Percentiles rank a stretch among this genome's conserved stretches.
Evolutionary conservation across 305 asterid species (phyloP).

Genomic region (Rubia occidens): DNA sequence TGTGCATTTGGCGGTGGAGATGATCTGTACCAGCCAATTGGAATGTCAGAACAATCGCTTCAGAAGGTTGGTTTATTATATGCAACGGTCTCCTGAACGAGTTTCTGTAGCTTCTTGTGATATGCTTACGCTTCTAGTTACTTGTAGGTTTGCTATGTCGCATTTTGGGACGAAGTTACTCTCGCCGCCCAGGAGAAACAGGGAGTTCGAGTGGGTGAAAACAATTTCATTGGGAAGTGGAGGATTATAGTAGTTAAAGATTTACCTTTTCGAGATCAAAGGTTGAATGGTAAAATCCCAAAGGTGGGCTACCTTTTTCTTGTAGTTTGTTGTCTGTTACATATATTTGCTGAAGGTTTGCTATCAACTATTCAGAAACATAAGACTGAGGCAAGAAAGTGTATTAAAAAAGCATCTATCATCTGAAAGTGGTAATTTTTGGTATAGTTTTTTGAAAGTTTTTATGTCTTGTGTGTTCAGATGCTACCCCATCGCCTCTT

Average conservation of each 20-base stretch:
- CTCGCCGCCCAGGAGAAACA: conserved; percentile 66
- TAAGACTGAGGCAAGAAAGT: no score
- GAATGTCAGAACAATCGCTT: conserved; percentile 71
- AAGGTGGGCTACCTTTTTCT: conserved; percentile 48
- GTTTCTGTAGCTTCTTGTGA: neutral
- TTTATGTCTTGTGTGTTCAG: conserved; percentile 36
- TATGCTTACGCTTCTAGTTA: conserved; percentile 11
- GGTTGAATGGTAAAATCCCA: conserved; percentile 94
- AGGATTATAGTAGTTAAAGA: conserved; percentile 64
- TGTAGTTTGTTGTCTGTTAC: conserved; percentile 1
- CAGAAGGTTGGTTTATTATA: conserved; percentile 48
- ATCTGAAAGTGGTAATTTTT: no score
- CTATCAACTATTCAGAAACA: neutral
- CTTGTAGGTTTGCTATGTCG: conserved; percentile 84
- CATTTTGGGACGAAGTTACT: conserved; percentile 95
- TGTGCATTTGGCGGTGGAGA: conserved; percentile 99
- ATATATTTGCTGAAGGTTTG: neutral
- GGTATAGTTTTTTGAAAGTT: neutral
- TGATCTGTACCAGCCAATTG: conserved; percentile 96
- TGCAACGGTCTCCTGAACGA: conserved; percentile 13
- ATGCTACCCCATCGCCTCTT: conserved; percentile 97
- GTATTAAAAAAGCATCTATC: no score
- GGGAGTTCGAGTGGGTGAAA: conserved; percentile 55
- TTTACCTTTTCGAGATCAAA: conserved; percentile 86
- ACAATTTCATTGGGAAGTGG: conserved; percentile 76